Conservation (phyloP, 2,329 filamentous ascomycete genomes). For the Hypoxylon sp. region DNA sequence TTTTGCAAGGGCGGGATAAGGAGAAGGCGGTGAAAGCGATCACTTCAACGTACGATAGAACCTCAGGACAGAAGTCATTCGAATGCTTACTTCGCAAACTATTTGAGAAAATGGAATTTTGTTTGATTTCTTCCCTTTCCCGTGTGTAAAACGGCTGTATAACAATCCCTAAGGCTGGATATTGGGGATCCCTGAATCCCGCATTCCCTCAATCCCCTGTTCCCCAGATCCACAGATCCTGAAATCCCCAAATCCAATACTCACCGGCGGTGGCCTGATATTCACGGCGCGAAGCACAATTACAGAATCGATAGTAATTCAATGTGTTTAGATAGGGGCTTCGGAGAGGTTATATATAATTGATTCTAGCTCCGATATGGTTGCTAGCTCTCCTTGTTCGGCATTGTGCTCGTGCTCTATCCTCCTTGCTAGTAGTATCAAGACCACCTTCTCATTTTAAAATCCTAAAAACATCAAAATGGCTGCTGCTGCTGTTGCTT, state of each 20-base stretch:
- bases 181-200: constrained; percentile 39
- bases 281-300: neutral
- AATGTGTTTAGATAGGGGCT: constrained; percentile 11
- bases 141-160: constrained; percentile 12
- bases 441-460: constrained; percentile 9
- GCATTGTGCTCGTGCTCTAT: constrained; percentile 22
- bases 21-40: constrained; percentile 2
- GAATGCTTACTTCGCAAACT: constrained; percentile 30
- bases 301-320: neutral
- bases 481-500: constrained; percentile 48
- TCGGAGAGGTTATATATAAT: constrained; percentile 38
- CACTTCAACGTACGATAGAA: constrained; percentile 27
- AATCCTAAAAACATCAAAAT: constrained; percentile 32
- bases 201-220: constrained; percentile 43
- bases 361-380: constrained; percentile 8
- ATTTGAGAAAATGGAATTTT: constrained; percentile 26
- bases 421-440: constrained; percentile 7
- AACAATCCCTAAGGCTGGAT: constrained; percentile 26
- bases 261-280: constrained; percentile 21
- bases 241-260: constrained; percentile 41
- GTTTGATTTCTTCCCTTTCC: neutral
- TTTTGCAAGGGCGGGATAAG: neutral
- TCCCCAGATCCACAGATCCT: constrained; percentile 43
- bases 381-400: constrained; percentile 5
- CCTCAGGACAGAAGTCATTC: constrained; percentile 9